These are phyloP conservation scores for Aspergillus versicolor DNA, from an alignment of 2,329 filamentous ascomycete species.

Conservation along the genomic window DNA sequence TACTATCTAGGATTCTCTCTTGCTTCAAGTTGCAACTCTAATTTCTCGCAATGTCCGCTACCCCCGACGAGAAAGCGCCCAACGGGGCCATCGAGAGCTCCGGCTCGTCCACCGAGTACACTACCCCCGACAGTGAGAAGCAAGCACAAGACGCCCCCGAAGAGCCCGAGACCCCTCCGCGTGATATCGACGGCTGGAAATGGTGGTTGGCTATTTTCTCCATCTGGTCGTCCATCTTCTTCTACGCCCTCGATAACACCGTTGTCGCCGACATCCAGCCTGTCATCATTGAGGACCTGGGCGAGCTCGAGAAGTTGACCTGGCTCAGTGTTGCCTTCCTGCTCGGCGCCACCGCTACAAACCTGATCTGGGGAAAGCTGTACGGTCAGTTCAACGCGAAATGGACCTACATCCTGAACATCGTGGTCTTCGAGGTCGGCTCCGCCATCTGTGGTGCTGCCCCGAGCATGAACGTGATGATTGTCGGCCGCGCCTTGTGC, in stretches of 20 bases:
- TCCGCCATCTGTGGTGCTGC: constrained; percentile 7
- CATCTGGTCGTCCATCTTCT: constrained; percentile 3
- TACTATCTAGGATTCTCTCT: too few relatives aligned
- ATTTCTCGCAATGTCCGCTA: background rate
- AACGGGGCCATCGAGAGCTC: background rate
- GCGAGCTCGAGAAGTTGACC: constrained; percentile 10
- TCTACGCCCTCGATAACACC: constrained; percentile 16
- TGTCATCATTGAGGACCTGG: constrained; percentile 8
- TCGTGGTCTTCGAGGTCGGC: constrained; percentile 1
- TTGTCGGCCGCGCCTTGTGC: constrained; percentile 9
- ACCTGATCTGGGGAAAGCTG: constrained; percentile 1
- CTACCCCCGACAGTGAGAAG: background rate
- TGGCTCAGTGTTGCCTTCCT: constrained; percentile 12
- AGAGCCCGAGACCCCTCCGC: background rate
- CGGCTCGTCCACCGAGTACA: background rate
- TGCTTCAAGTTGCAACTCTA: background rate
- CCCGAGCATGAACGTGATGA: constrained; percentile 5
- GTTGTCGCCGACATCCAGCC: constrained; percentile 14
- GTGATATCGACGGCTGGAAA: background rate
- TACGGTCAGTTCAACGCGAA: constrained; percentile 43
- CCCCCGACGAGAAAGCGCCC: background rate
- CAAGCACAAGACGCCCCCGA: background rate
- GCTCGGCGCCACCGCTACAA: background rate
- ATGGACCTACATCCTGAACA: constrained; percentile 1
- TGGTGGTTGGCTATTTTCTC: background rate